A percentile compares a stretch with the other conserved stretches of the same genome.
These are phyloP conservation scores for Sugiyamaella pinicola DNA, from an alignment of 1,139 yeast species.

Conservation along the genomic window DNA sequence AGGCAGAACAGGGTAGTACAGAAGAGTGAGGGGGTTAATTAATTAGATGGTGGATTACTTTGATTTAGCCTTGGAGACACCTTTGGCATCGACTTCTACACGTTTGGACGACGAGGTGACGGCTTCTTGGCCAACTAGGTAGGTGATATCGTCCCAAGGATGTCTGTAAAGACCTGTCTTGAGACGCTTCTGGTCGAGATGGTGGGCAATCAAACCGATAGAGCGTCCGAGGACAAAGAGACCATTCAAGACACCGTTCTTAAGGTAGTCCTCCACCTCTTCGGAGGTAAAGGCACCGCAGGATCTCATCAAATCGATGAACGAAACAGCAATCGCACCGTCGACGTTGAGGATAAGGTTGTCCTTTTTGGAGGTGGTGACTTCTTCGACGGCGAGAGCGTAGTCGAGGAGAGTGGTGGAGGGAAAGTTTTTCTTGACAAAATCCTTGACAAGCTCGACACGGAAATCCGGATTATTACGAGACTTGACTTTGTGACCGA, in stretches of 20 bases:
- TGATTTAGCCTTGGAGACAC: constrained; percentile 39
- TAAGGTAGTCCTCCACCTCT: constrained; percentile 50
- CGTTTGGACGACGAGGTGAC: constrained; percentile 38
- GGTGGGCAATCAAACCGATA: constrained; percentile 52
- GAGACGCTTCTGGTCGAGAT: constrained; percentile 51
- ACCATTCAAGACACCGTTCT: constrained; percentile 52
- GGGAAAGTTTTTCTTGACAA: constrained; percentile 50
- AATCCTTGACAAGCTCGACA: constrained; percentile 52
- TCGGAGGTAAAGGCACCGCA: constrained; percentile 50
- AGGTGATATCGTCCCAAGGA: constrained; percentile 53
- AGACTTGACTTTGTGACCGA: constrained; percentile 52
- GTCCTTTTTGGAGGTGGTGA: constrained; percentile 52
- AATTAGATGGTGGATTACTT: too few species aligned
- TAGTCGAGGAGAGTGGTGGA: constrained; percentile 48
- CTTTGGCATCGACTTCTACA: constrained; percentile 43
- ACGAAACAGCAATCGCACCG: constrained; percentile 51
- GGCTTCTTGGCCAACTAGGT: constrained; percentile 45
- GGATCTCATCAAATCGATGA: constrained; percentile 49
- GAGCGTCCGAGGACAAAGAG: constrained; percentile 51
- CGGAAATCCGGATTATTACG: constrained; percentile 54
- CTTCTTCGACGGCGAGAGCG: constrained; percentile 53
- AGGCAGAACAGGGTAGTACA: too few species aligned
- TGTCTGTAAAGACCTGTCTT: constrained; percentile 52
- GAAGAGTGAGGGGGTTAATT: too few species aligned
- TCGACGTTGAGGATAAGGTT: constrained; percentile 51